Conservation (phyloP, 1,139 yeast genomes). For the Arxiozyma heterogenica region DNA sequence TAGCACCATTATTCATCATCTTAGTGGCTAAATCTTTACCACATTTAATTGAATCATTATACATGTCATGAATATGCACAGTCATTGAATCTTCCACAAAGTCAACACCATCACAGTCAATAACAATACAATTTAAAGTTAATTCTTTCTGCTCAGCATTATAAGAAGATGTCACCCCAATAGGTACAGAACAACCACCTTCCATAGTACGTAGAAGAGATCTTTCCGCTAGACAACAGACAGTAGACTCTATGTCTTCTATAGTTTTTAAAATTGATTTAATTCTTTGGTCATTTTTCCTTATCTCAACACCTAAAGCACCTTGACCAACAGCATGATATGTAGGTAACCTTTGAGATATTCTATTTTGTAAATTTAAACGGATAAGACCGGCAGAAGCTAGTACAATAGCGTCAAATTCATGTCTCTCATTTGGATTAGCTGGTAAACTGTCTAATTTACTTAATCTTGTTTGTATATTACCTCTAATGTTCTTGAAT, state of each 20-base stretch:
- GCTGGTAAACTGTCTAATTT: conserved; percentile 59
- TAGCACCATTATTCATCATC: conserved; percentile 72
- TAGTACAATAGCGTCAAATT: conserved; percentile 66
- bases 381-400: conserved; percentile 90
- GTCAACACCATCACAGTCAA: conserved; percentile 72
- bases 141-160: conserved; percentile 38
- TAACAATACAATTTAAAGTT: conserved; percentile 61
- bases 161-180: conserved; percentile 70
- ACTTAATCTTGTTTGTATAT: conserved; percentile 67
- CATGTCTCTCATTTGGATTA: conserved; percentile 14
- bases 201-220: conserved; percentile 78
- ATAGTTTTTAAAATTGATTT: conserved; percentile 51
- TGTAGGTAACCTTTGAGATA: conserved; percentile 57
- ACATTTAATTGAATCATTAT: conserved; percentile 57
- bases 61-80: conserved; percentile 22
- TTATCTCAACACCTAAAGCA: conserved; percentile 85
- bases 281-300: conserved; percentile 55
- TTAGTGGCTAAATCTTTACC: conserved; percentile 64
- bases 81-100: conserved; percentile 42
- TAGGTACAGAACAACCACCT: conserved; percentile 97
- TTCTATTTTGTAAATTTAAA: conserved; percentile 60
- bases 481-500: conserved; percentile 82
- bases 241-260: conserved; percentile 57
- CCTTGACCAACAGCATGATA: conserved; percentile 98
- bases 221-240: conserved; percentile 86